These are phyloP conservation scores for Pochonia chlamydosporia DNA, from an alignment of 2,329 filamentous ascomycete genomes.

Conservation along the genomic window DNA sequence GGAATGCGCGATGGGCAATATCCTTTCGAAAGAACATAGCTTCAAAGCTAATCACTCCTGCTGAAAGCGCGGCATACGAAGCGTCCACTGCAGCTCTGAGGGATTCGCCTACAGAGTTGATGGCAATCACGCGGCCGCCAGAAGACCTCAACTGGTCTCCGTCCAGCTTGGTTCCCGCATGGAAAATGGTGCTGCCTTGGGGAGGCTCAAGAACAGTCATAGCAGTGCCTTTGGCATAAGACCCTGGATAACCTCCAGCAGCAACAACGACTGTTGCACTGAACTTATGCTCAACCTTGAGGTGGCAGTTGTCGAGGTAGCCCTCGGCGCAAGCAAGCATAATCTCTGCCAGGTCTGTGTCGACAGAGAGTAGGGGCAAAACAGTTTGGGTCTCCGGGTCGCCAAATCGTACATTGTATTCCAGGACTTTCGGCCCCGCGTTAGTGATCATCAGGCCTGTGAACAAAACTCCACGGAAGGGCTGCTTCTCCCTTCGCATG, in stretches of 20 bases:
- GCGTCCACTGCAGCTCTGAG: conserved; percentile 78
- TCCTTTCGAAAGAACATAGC: conserved; percentile 91
- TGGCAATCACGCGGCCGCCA: conserved; percentile 88
- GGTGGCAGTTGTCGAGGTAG: conserved; percentile 61
- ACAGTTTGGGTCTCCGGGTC: conserved; percentile 90
- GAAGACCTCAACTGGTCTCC: conserved; percentile 63
- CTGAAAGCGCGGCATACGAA: conserved; percentile 78
- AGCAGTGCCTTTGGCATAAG: conserved; percentile 72
- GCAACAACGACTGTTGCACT: conserved; percentile 93
- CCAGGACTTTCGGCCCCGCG: conserved; percentile 72
- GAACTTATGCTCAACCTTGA: conserved; percentile 64
- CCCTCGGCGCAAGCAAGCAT: conserved; percentile 80
- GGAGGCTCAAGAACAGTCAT: conserved; percentile 44
- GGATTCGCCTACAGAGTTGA: conserved; percentile 68
- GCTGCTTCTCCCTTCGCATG: conserved; percentile 74
- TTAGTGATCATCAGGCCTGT: conserved; percentile 92
- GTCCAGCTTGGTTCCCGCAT: conserved; percentile 74
- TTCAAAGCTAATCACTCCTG: conserved; percentile 66
- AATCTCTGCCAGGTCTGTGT: conserved; percentile 80
- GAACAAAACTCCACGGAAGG: conserved; percentile 71
- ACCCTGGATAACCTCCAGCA: conserved; percentile 82
- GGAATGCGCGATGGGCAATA: conserved; percentile 75
- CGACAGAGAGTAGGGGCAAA: conserved; percentile 66
- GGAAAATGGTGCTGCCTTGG: conserved; percentile 67
- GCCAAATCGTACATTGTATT: conserved; percentile 91